phyloP scores from a whole-genome alignment of 345 rosid genomes.

The Laguncularia racemosa region DNA sequence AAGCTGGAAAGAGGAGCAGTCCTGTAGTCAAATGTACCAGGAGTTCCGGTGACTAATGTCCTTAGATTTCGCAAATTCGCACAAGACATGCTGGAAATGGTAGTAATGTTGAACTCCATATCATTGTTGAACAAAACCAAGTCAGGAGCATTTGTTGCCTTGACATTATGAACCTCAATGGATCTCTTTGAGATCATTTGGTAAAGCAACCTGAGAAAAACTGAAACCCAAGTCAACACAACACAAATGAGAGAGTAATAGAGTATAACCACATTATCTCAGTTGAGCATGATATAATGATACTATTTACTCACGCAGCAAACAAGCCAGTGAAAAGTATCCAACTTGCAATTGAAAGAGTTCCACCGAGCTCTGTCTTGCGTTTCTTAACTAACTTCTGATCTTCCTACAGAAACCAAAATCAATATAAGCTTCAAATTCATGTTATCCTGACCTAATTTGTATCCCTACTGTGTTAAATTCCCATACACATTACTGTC shows the following conservation, averaged over 20 bases:
- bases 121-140: slow-evolving; percentile 61
- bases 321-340: slow-evolving; percentile 84
- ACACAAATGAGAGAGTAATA: not conserved
- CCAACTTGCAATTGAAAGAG: slow-evolving; percentile 92
- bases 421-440: not conserved
- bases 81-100: slow-evolving; percentile 87
- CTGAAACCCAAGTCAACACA: slow-evolving; percentile 30
- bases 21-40: slow-evolving; percentile 51
- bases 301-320: slow-evolving; percentile 70
- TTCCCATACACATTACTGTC: too few relatives aligned
- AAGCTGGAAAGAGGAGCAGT: slow-evolving; percentile 41
- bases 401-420: slow-evolving; percentile 52
- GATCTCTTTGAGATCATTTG: slow-evolving; percentile 77
- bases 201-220: slow-evolving; percentile 84
- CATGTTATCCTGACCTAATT: too few relatives aligned
- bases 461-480: too few relatives aligned
- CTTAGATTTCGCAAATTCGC: slow-evolving; percentile 62
- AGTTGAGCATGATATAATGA: too few relatives aligned
- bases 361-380: slow-evolving; percentile 92
- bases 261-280: too few relatives aligned
- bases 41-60: slow-evolving; percentile 52
- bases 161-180: slow-evolving; percentile 82
- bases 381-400: slow-evolving; percentile 66
- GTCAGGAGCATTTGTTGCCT: slow-evolving; percentile 74
- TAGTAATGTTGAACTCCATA: slow-evolving; percentile 76